Evolutionary conservation across 352 stramenopile genomes (phyloP), one percentile per base, ranked within the genome.

Genomic region (Pythium brachiatum): DNA sequence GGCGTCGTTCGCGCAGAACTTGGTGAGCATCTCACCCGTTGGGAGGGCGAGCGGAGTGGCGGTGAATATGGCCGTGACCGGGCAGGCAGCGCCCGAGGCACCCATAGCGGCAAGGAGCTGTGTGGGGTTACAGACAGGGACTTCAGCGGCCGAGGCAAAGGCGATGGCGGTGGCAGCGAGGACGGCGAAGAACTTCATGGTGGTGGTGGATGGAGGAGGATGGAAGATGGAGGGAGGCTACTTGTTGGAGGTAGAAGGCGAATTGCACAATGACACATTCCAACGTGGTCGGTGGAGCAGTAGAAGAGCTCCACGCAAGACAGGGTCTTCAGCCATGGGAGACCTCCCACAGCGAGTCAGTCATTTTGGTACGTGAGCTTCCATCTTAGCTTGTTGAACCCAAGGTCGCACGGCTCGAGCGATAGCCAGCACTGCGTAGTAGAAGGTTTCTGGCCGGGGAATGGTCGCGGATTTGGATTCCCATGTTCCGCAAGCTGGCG

Each of bases 1-100:
- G 27, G 50, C 62, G 3, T 44, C 26, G 38, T 61, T 66, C 15
- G 54, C 38, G 51, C 71, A 78, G 5, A 75, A 48, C 39, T 66
- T 58, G 13, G 43, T 18, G 25, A 71, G 34, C 0, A 38, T 25
- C 0, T 60, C 48, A 12, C 26, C 61, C 6, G 57, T 56, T 12
- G 65, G 67, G 15, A 63, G 20, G 7, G 18, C 25, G 1, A 62
- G 53, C 26, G 57, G 25, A 1, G 48, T 32, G 3, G 48, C 21
- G 0, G 34, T 36, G 57, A 53, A 64, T 23, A 11, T n/a, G 20
- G 57, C 57, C 46, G 23, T 21, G 34, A 36, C 6, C 18, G 23
- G 26, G 39, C 48, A 57, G 20, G 53, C 29, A 38, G 52, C 21
- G 29, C 25, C 58, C 26, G 34, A 36, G 3, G 34, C 34, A 23